These are phyloP conservation scores for Emydomyces testavorans DNA, from an alignment of 2,329 filamentous ascomycete species.

Conservation along the genomic window DNA sequence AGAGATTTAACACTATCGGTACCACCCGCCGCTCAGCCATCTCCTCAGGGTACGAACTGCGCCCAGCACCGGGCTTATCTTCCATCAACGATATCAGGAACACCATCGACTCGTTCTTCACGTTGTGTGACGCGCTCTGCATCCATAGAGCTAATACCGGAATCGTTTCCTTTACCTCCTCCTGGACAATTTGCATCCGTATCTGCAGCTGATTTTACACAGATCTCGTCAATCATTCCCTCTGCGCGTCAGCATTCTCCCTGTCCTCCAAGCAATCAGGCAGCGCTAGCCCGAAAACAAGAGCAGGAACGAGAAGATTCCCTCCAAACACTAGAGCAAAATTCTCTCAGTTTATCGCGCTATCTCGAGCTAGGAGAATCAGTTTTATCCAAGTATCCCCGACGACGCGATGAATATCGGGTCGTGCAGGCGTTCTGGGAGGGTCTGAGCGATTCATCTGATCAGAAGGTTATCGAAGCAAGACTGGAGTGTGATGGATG, in stretches of 20 bases:
- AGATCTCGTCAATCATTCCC: neutral
- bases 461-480: conserved; percentile 18
- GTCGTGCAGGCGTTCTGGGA: conserved; percentile 26
- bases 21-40: conserved; percentile 3
- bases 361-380: conserved; percentile 22
- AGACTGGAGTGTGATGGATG: conserved; percentile 21
- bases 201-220: neutral
- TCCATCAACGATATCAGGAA: conserved; percentile 12
- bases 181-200: neutral
- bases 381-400: conserved; percentile 17
- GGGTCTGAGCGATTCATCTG: conserved; percentile 20
- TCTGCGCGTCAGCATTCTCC: neutral
- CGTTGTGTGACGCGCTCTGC: neutral
- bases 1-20: neutral
- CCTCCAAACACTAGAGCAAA: conserved; percentile 19
- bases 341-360: conserved; percentile 16
- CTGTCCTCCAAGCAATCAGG: neutral
- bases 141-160: conserved; percentile 10
- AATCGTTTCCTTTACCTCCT: conserved; percentile 5
- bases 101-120: conserved; percentile 8
- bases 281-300: neutral
- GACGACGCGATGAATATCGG: conserved; percentile 16
- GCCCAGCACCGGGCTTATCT: neutral
- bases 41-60: neutral
- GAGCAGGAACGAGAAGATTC: conserved; percentile 1